These are phyloP conservation scores for Vitis amurensis DNA, from an alignment of 164 flowering plant species.

Conservation along the genomic window DNA sequence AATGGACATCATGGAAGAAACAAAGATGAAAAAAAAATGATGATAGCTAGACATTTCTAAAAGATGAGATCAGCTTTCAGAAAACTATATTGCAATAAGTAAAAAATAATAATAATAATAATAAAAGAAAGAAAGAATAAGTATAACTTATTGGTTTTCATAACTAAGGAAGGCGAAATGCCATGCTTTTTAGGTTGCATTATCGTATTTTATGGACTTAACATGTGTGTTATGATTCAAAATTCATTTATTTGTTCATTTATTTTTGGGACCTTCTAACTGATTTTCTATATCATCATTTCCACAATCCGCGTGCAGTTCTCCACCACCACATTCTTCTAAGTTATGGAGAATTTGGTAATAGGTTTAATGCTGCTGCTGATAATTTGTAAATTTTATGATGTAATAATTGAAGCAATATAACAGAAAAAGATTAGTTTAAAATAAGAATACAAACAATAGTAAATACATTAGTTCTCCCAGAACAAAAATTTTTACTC, in stretches of 20 bases:
- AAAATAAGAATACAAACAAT: neutral
- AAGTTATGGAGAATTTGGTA: neutral
- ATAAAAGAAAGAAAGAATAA: too few relatives aligned
- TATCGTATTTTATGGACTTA: neutral
- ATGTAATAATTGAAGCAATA: neutral
- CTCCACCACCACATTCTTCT: neutral
- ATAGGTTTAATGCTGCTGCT: neutral
- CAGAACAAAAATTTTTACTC: too few relatives aligned
- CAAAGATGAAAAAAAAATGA: neutral
- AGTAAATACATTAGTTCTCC: neutral
- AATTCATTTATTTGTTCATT: too few relatives aligned
- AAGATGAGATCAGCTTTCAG: neutral
- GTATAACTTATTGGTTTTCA: too few relatives aligned
- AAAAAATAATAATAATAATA: neutral
- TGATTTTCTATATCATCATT: neutral
- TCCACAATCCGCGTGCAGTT: neutral
- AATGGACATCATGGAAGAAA: neutral
- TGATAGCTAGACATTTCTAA: neutral
- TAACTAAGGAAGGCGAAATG: too few relatives aligned
- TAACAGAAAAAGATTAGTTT: neutral
- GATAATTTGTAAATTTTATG: neutral
- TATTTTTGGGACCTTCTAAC: too few relatives aligned
- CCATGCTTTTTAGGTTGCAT: neutral
- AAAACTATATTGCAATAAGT: neutral
- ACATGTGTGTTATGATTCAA: too few relatives aligned